Evolutionary conservation across 441 rosid genomes (phyloP).

Genomic region (Bocquillonia castaneifolia): DNA sequence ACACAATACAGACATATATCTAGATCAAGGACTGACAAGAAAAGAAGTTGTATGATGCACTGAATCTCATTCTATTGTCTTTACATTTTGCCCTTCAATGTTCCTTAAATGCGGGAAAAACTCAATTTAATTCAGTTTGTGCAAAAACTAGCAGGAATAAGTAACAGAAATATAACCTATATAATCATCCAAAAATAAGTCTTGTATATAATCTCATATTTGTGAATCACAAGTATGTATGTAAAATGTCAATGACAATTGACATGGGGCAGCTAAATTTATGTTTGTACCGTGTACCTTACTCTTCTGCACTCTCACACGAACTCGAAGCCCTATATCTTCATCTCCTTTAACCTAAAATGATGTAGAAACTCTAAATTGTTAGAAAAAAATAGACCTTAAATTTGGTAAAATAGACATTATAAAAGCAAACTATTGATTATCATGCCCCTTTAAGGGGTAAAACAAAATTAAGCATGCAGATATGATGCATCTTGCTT

Average conservation of each 20-base stretch:
- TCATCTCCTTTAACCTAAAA: constrained; percentile 84
- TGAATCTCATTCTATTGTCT: background rate
- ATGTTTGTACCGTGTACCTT: constrained; percentile 54
- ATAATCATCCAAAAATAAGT: constrained; percentile 3
- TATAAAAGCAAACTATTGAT: background rate
- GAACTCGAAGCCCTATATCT: constrained; percentile 85
- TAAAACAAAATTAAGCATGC: background rate
- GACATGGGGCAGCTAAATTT: background rate
- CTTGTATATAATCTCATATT: background rate
- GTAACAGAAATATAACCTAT: background rate
- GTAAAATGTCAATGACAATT: background rate
- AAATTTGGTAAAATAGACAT: constrained; percentile 6
- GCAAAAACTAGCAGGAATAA: background rate
- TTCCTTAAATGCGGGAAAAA: background rate
- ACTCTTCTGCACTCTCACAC: constrained; percentile 94
- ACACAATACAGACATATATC: background rate
- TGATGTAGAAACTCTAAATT: constrained; percentile 3
- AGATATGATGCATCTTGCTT: background rate
- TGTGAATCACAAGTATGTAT: background rate
- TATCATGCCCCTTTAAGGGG: background rate
- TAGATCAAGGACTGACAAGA: background rate
- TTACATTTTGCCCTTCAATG: background rate
- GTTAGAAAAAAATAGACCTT: background rate
- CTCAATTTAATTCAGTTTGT: background rate
- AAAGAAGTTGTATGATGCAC: background rate